Conservation (phyloP, 2,329 filamentous ascomycete genomes). For the Paracoccidioides lutzii region DNA sequence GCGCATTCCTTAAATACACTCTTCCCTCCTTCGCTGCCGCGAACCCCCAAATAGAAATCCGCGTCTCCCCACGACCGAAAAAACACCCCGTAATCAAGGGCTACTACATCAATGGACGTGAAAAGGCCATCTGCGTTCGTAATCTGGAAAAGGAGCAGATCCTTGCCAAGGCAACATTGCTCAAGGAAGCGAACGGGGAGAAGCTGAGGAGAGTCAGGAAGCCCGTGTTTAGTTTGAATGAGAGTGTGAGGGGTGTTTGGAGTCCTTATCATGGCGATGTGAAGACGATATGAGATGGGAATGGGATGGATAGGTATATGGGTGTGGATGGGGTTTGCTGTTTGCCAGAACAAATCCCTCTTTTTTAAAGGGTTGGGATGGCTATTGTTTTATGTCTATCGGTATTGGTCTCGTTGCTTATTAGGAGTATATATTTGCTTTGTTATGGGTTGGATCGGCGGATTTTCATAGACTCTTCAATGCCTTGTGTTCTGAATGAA, state of each 20-base stretch:
- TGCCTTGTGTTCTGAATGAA: not conserved
- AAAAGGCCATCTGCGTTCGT: slow-evolving; percentile 76
- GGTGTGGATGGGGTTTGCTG: not conserved
- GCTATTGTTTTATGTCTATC: not conserved
- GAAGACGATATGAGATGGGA: slow-evolving; percentile 33
- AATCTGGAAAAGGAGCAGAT: slow-evolving; percentile 75
- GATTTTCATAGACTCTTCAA: not conserved
- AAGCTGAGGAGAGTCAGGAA: slow-evolving; percentile 42
- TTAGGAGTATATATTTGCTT: slow-evolving; percentile 2
- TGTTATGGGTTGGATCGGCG: not conserved
- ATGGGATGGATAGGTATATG: slow-evolving; percentile 4
- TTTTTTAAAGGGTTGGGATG: not conserved
- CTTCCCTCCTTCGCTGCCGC: slow-evolving; percentile 65
- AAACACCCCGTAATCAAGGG: slow-evolving; percentile 82
- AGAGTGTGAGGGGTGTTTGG: slow-evolving; percentile 54
- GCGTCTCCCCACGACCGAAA: slow-evolving; percentile 75
- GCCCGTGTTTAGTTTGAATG: slow-evolving; percentile 48
- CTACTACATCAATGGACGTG: slow-evolving; percentile 80
- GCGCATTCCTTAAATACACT: slow-evolving; percentile 65
- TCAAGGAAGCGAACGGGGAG: slow-evolving; percentile 36
- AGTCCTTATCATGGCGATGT: slow-evolving; percentile 48
- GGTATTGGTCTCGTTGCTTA: not conserved
- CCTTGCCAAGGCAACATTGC: slow-evolving; percentile 54
- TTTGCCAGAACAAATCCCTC: too few relatives aligned
- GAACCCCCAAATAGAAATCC: slow-evolving; percentile 84